Percentiles rank a stretch among this genome's conserved stretches.
Conservation (phyloP, 768 basidiomycete genomes). For the Inosperma sp. region DNA sequence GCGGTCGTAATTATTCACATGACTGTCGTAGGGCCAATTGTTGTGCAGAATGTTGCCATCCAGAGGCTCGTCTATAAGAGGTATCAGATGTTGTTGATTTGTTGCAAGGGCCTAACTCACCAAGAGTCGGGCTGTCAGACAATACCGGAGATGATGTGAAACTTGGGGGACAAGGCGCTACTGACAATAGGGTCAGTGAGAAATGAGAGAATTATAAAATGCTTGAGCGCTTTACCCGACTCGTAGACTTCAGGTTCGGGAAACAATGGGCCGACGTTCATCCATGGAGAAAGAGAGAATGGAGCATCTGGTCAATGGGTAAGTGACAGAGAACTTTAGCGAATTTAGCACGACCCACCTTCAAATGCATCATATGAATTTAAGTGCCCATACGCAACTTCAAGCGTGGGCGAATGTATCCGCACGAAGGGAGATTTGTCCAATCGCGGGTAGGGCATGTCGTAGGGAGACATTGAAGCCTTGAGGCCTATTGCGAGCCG, state of each 20-base stretch:
- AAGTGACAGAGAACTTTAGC: background rate
- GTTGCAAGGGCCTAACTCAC: conserved; percentile 6
- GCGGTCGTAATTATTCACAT: conserved; percentile 19
- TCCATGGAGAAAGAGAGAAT: conserved; percentile 24
- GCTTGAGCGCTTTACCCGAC: conserved; percentile 14
- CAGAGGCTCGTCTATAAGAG: conserved; percentile 20
- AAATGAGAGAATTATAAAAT: background rate
- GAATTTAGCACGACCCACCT: background rate
- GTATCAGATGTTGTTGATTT: background rate
- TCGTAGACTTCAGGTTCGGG: conserved; percentile 26
- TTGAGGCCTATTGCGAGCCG: conserved; percentile 12
- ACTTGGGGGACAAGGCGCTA: conserved; percentile 23
- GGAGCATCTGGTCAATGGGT: conserved; percentile 15
- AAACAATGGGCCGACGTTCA: conserved; percentile 20
- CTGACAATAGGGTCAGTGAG: background rate
- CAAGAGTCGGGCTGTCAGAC: conserved; percentile 12
- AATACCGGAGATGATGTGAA: conserved; percentile 14
- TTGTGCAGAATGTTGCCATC: conserved; percentile 20
- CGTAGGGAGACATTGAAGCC: conserved; percentile 19
- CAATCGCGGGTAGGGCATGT: conserved; percentile 16
- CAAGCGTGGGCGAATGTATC: conserved; percentile 21
- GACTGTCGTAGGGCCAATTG: conserved; percentile 29
- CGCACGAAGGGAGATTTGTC: conserved; percentile 20
- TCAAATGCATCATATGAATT: conserved; percentile 16
- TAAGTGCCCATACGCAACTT: conserved; percentile 14